phyloP scores from a whole-genome alignment of 1,139 yeast genomes.

The Geotrichum candidum region DNA sequence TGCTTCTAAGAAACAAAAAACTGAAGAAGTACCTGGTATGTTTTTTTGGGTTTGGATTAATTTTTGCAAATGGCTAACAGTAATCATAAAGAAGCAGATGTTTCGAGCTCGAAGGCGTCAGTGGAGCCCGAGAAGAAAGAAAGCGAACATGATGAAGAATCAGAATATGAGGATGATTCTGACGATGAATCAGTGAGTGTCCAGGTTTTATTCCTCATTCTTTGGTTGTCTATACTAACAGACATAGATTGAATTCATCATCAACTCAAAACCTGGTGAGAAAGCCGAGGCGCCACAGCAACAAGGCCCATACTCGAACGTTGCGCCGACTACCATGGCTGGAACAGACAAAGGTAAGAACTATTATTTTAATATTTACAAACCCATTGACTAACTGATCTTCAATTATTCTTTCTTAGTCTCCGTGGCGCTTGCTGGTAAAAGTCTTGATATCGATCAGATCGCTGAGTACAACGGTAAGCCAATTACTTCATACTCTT shows the following conservation, averaged over 20 bases:
- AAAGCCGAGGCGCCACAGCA: conserved; percentile 34
- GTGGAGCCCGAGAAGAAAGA: not conserved
- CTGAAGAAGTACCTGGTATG: conserved; percentile 8
- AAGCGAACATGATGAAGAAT: conserved; percentile 12
- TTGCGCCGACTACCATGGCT: conserved; percentile 21
- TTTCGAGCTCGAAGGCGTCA: not conserved
- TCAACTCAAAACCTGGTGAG: conserved; percentile 43
- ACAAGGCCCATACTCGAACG: conserved; percentile 25
- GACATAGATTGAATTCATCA: conserved; percentile 52
- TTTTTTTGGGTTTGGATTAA: not conserved
- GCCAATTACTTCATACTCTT: conserved; percentile 76
- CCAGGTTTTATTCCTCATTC: not conserved
- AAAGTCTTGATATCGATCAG: conserved; percentile 62
- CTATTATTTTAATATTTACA: conserved; percentile 22
- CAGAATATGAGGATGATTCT: conserved; percentile 21
- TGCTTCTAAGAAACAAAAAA: conserved; percentile 36
- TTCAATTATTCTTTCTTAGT: not conserved
- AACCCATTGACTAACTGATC: not conserved
- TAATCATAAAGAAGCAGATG: not conserved
- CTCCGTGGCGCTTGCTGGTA: not conserved
- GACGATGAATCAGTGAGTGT: conserved; percentile 13
- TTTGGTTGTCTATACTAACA: not conserved
- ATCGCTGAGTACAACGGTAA: conserved; percentile 78
- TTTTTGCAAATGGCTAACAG: conserved; percentile 16
- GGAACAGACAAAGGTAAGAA: conserved; percentile 3